A percentile compares a stretch with the other conserved stretches of the same genome.
These are phyloP conservation scores for Ganoderma resinaceum DNA, from an alignment of 1,284 basidiomycete species.

Conservation along the genomic window DNA sequence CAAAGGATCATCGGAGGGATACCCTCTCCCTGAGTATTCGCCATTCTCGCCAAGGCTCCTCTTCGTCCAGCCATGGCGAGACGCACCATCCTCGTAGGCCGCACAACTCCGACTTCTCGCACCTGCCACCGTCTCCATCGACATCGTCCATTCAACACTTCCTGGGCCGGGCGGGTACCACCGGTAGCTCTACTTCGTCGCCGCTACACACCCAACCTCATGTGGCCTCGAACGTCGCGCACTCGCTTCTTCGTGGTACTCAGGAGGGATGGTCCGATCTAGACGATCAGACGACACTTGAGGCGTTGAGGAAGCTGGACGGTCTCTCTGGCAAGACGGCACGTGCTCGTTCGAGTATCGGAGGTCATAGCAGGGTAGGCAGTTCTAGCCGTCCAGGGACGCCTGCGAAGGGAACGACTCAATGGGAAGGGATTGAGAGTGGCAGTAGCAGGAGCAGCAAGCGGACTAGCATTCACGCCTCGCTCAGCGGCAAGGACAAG, in stretches of 20 bases:
- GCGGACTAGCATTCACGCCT: constrained; percentile 53
- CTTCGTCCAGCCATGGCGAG: constrained; percentile 65
- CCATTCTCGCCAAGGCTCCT: constrained; percentile 74
- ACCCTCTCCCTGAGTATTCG: constrained; percentile 59
- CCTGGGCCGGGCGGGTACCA: constrained; percentile 61
- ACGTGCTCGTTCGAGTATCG: constrained; percentile 63
- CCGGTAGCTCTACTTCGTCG: constrained; percentile 53
- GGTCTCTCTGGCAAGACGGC: constrained; percentile 83
- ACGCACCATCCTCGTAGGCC: constrained; percentile 58
- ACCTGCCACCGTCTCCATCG: constrained; percentile 88
- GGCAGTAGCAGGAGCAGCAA: constrained; percentile 55
- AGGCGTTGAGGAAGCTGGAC: constrained; percentile 93
- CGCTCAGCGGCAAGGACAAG: constrained; percentile 39
- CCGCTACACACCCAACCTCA: constrained; percentile 50
- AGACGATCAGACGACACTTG: constrained; percentile 88
- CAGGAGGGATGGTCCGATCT: constrained; percentile 87
- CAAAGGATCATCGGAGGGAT: constrained; percentile 72
- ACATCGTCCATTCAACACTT: constrained; percentile 87
- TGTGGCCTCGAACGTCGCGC: constrained; percentile 69
- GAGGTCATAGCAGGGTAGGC: constrained; percentile 65
- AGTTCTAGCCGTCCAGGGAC: constrained; percentile 79
- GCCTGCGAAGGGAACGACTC: constrained; percentile 62
- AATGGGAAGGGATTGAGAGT: constrained; percentile 71
- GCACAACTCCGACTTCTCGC: constrained; percentile 83
- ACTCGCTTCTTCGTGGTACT: constrained; percentile 80